phyloP scores from a whole-genome alignment of 441 rosid species.

The Gossypium davidsonii region DNA sequence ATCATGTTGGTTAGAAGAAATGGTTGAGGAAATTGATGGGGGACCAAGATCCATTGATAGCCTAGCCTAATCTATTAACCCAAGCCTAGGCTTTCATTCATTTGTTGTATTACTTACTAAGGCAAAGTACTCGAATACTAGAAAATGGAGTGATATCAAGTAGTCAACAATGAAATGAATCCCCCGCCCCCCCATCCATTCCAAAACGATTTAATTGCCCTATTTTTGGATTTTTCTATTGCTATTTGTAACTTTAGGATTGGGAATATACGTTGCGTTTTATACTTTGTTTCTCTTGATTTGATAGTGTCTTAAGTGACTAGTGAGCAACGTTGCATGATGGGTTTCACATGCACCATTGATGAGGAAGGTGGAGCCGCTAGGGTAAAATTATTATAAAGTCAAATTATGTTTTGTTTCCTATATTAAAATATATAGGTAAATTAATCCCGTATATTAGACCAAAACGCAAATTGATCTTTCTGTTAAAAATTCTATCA shows the following conservation, averaged over 20 bases:
- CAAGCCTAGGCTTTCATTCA: constrained; percentile 6
- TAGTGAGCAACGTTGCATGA: constrained; percentile 1
- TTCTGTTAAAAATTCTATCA: too few relatives aligned
- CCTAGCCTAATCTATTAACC: not conserved
- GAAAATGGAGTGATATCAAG: constrained; percentile 1
- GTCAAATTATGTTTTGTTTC: too few relatives aligned
- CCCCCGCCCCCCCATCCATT: not conserved
- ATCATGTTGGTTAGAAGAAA: constrained; percentile 26
- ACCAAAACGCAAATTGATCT: rapidly evolving
- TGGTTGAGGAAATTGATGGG: constrained; percentile 24
- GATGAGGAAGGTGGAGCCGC: not conserved
- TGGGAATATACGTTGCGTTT: not conserved
- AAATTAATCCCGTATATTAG: too few relatives aligned
- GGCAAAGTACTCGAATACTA: constrained; percentile 5
- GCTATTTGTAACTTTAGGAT: not conserved
- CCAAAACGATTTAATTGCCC: constrained; percentile 17
- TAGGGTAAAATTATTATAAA: too few relatives aligned
- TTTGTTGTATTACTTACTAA: constrained; percentile 24
- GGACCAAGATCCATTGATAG: constrained; percentile 31
- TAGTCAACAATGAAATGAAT: constrained; percentile 53
- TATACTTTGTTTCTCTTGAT: not conserved
- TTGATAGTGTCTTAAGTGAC: not conserved
- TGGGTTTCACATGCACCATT: constrained; percentile 12
- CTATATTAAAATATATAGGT: too few relatives aligned
- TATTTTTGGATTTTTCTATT: constrained; percentile 7